These are phyloP conservation scores for Trichopus zeylanicus DNA, from an alignment of 116 monocot species.

Conservation along the genomic window DNA sequence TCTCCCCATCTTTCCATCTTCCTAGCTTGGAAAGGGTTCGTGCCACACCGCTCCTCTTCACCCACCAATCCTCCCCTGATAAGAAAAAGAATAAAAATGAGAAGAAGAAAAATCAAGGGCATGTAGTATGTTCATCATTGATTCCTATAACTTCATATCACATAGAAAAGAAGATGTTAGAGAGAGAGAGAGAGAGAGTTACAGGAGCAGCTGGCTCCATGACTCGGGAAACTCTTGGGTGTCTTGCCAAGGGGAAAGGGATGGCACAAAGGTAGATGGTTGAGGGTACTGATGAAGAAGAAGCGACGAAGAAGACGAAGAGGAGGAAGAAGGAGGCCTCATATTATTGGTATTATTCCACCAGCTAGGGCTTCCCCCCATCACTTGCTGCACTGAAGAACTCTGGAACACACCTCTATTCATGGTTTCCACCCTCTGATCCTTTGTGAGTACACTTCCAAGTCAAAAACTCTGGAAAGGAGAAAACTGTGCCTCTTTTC, in stretches of 20 bases:
- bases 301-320: slow-evolving; percentile 6
- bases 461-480: background rate
- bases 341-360: slow-evolving; percentile 21
- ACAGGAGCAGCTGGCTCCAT: slow-evolving; percentile 51
- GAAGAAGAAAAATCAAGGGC: background rate
- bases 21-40: slow-evolving; percentile 18
- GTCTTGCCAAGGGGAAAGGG: slow-evolving; percentile 15
- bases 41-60: slow-evolving; percentile 34
- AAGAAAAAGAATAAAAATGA: slow-evolving; percentile 1
- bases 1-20: slow-evolving; percentile 44
- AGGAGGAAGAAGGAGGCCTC: slow-evolving; percentile 20
- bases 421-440: background rate
- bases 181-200: slow-evolving; percentile 11
- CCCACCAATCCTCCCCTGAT: slow-evolving; percentile 47
- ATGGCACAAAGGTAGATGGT: slow-evolving; percentile 22
- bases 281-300: slow-evolving; percentile 12
- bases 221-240: slow-evolving; percentile 35
- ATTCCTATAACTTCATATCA: background rate
- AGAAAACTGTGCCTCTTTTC: background rate
- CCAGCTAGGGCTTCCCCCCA: slow-evolving; percentile 3
- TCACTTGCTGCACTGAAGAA: background rate
- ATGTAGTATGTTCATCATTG: background rate
- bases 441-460: background rate
- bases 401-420: background rate
- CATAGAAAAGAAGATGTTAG: slow-evolving; percentile 1